phyloP scores from a whole-genome alignment of 1,139 yeast genomes.

The Yamadazyma siamensis region DNA sequence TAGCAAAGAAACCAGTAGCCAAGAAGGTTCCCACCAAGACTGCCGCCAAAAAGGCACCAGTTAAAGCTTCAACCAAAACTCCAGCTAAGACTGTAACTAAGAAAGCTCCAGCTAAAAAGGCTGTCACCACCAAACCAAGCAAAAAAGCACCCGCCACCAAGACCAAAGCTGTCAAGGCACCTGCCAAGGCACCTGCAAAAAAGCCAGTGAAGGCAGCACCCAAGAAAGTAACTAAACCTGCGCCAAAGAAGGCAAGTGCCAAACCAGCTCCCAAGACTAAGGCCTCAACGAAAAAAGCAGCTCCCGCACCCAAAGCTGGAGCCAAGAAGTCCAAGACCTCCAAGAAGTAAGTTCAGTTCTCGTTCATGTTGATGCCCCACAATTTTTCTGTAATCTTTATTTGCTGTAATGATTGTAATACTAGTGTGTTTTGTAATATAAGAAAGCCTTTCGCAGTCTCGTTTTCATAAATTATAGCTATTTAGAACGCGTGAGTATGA shows the following conservation, averaged over 20 bases:
- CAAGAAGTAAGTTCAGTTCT: conserved; percentile 11
- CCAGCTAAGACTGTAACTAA: conserved; percentile 15
- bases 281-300: conserved; percentile 8
- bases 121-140: conserved; percentile 4
- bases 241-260: background rate
- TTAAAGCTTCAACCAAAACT: conserved; percentile 6
- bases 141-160: conserved; percentile 6
- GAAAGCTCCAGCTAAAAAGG: conserved; percentile 14
- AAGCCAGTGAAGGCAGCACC: conserved; percentile 4
- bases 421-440: conserved; percentile 9
- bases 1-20: conserved; percentile 3
- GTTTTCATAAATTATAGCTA: background rate
- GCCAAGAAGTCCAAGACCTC: conserved; percentile 17
- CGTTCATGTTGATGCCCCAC: conserved; percentile 2
- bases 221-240: conserved; percentile 7
- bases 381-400: conserved; percentile 1
- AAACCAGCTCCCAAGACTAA: conserved; percentile 8
- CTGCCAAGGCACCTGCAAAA: conserved; percentile 10
- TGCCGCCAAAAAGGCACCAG: conserved; percentile 13
- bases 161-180: conserved; percentile 10
- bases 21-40: conserved; percentile 13
- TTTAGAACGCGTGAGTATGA: background rate
- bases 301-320: conserved; percentile 16
- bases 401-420: conserved; percentile 4
- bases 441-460: conserved; percentile 14